Evolutionary conservation across 306 rosid species (phyloP).

Genomic region (Ochetophila trinervis): DNA sequence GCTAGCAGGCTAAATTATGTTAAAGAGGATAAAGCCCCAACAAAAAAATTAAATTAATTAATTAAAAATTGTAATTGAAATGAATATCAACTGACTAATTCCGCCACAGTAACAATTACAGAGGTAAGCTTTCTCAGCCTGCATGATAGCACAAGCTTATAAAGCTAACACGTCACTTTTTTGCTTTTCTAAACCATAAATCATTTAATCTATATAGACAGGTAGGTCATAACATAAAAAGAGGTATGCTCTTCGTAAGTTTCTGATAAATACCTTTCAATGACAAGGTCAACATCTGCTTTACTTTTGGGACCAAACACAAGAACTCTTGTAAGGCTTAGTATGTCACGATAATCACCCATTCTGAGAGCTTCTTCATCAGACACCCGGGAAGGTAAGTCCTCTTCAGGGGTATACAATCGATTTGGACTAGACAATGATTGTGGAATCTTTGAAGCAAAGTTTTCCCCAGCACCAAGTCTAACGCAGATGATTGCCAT

Average conservation of each 20-base stretch:
- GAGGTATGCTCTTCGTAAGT: background rate
- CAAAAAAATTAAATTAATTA: no score
- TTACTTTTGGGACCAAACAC: conserved; percentile 83
- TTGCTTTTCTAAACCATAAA: background rate
- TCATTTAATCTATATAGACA: background rate
- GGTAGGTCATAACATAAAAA: background rate
- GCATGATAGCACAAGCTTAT: background rate
- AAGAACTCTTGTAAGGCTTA: conserved; percentile 90
- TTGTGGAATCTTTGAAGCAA: conserved; percentile 41
- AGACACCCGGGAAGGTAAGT: conserved; percentile 44
- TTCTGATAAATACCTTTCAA: conserved; percentile 59
- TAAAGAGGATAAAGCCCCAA: no score
- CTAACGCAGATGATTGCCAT: conserved; percentile 77
- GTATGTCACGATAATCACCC: conserved; percentile 90
- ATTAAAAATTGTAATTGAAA: background rate
- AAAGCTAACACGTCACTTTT: background rate
- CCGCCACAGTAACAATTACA: background rate
- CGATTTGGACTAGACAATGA: conserved; percentile 35
- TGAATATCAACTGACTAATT: background rate
- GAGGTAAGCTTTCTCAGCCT: background rate
- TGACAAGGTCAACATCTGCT: conserved; percentile 70
- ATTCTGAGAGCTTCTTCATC: conserved; percentile 64
- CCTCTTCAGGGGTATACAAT: conserved; percentile 30
- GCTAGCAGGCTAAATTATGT: background rate
- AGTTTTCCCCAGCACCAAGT: conserved; percentile 49